A percentile compares a stretch with the other conserved stretches of the same genome.
Conservation (phyloP, 768 basidiomycete species). For the Serendipita sp. region DNA sequence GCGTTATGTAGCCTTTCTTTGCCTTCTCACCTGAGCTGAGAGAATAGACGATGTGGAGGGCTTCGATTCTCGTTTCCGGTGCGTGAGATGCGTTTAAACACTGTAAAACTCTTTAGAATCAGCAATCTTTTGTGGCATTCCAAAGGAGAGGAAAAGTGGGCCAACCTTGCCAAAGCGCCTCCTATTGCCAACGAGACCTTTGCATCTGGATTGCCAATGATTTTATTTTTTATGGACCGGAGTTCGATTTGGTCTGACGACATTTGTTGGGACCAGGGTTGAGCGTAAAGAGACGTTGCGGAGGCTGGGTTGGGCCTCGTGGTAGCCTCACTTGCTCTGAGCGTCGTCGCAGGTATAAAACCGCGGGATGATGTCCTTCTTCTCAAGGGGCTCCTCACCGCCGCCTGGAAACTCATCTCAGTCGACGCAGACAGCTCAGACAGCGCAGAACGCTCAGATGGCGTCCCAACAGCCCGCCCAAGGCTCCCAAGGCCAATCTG, state of each 20-base stretch:
- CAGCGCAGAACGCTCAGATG: neutral
- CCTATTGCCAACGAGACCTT: slow-evolving; percentile 31
- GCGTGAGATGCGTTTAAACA: slow-evolving; percentile 26
- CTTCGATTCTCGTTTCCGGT: slow-evolving; percentile 39
- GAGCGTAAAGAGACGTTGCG: neutral
- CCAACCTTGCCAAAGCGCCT: slow-evolving; percentile 37
- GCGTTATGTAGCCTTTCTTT: neutral
- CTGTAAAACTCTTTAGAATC: slow-evolving; percentile 10
- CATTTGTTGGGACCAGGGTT: neutral
- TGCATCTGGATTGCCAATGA: slow-evolving; percentile 66
- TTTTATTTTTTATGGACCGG: slow-evolving; percentile 37
- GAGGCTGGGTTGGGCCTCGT: neutral
- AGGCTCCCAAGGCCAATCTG: neutral
- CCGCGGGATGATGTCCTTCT: neutral
- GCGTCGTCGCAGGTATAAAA: neutral
- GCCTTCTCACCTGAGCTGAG: slow-evolving; percentile 41
- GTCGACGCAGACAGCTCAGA: neutral
- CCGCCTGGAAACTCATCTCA: neutral
- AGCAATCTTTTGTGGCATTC: slow-evolving; percentile 17
- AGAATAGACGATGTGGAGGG: slow-evolving; percentile 59
- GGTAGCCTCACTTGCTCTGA: neutral
- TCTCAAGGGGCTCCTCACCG: neutral
- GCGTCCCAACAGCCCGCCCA: neutral
- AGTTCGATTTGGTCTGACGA: neutral
- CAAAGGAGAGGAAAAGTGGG: slow-evolving; percentile 32